phyloP scores from a whole-genome alignment of 1,284 basidiomycete species.

The Rhizoctonia solani region DNA sequence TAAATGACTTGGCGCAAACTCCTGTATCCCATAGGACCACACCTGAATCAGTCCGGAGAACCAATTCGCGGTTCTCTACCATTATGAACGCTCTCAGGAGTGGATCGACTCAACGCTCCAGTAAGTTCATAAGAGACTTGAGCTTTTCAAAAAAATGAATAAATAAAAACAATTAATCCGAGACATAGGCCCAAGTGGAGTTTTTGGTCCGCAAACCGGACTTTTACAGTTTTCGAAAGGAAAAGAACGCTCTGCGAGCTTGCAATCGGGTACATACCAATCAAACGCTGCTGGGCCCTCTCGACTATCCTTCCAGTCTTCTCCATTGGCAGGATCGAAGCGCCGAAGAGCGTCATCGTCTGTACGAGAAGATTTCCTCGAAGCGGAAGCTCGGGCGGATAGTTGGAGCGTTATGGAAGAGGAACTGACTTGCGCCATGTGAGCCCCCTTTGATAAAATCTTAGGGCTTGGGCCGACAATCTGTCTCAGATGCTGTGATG shows the following conservation, averaged over 20 bases:
- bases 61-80: not conserved
- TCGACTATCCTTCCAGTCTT: not conserved
- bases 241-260: not conserved
- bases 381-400: not conserved
- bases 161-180: not conserved
- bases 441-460: not conserved
- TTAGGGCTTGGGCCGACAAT: not conserved
- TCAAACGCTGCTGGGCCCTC: slow-evolving; percentile 3
- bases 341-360: not conserved
- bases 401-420: slow-evolving; percentile 8
- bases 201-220: slow-evolving; percentile 9
- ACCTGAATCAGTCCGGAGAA: not conserved
- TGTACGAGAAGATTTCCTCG: not conserved
- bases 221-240: not conserved
- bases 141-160: too few species aligned
- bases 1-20: not conserved
- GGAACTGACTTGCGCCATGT: slow-evolving; percentile 16
- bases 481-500: slow-evolving; percentile 7
- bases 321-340: not conserved
- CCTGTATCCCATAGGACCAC: not conserved
- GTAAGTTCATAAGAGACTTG: too few species aligned
- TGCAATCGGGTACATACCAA: not conserved
- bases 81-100: slow-evolving; percentile 29
- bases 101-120: too few species aligned
- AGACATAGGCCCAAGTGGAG: not conserved